Base-by-base conservation (phyloP, 805 yeast species). In the Wickerhamomyces strasburgensis region DNA sequence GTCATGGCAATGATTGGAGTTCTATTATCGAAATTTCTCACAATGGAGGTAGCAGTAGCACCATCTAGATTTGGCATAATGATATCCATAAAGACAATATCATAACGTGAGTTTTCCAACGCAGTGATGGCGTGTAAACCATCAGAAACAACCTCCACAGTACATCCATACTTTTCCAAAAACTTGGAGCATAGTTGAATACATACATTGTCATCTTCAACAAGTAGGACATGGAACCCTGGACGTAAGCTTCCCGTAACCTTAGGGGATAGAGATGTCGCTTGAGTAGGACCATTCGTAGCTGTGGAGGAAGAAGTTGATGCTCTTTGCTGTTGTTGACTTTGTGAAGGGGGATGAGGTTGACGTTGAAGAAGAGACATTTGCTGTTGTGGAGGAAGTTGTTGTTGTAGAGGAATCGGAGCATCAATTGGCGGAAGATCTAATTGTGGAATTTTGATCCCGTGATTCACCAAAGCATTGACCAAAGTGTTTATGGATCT, bases 1-100 rank as follows among this genome's bases (percentile, higher is more conserved):
- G 96, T 86, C 95, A 86, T 86, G 21, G 95, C 94, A 47, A 93
- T 82, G 44, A 93, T 85, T 10, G 98, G 98, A 0, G 96, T 86
- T 37, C 73, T 73, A 15, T 77, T 75, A 58, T 88, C 95, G 56
- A 86, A 85, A 14, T 82, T 78, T 48, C 98, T 71, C 33, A 93
- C 87, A 30, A 90, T 78, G 28, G 90, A 82, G 1, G 96, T 84
- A 1, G 96, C 96, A 3, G 95, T 80, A 15, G 89, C 88, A 52
- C 96, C 87, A 64, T 86, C 87, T 49, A 84, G 60, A 56, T 82
- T 84, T 10, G 95, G 95, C 93, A 84, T 84, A 16, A 84, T 90
- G 35, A 84, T 84, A 61, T 84, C 95, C 95, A 84, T 84, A 30
- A 84, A 58, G 1, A 84, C 90, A 40, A 84, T 63, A 59, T 83